A percentile compares a stretch with the other conserved stretches of the same genome.
phyloP scores from a whole-genome alignment of 2,329 filamentous ascomycete genomes.

The Escovopsis sp. region DNA sequence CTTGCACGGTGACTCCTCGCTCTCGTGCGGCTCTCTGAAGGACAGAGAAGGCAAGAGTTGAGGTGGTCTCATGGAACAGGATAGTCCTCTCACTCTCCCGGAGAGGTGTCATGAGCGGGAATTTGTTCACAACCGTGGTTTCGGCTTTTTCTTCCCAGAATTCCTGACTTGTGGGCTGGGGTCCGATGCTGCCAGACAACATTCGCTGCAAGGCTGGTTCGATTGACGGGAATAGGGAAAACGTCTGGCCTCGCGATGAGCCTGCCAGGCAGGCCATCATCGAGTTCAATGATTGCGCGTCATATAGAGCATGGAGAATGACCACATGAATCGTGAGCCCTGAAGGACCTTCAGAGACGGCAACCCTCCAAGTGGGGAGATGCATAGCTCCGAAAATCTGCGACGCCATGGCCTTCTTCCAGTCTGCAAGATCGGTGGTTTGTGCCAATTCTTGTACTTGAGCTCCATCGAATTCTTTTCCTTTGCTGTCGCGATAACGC shows the following conservation, averaged over 20 bases:
- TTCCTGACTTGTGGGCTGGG: constrained; percentile 20
- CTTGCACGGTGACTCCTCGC: constrained; percentile 58
- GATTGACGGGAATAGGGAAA: constrained; percentile 11
- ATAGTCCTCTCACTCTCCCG: constrained; percentile 20
- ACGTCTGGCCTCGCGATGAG: constrained; percentile 11
- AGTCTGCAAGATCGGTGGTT: constrained; percentile 19
- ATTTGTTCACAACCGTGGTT: constrained; percentile 47
- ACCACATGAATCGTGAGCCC: constrained; percentile 26
- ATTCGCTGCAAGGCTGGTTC: constrained; percentile 26
- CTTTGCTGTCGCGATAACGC: constrained; percentile 28
- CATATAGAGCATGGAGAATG: constrained; percentile 73
- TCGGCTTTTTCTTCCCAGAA: constrained; percentile 52
- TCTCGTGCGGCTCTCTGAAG: constrained; percentile 42
- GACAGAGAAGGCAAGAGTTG: constrained; percentile 25
- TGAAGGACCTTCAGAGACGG: constrained; percentile 23
- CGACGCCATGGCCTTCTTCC: constrained; percentile 20
- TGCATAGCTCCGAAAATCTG: constrained; percentile 30
- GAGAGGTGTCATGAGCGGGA: constrained; percentile 61
- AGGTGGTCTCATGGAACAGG: constrained; percentile 17
- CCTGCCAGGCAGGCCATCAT: constrained; percentile 46
- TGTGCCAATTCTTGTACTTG: not conserved
- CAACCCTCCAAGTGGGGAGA: constrained; percentile 48
- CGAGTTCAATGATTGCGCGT: constrained; percentile 56
- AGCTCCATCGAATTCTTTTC: too few species aligned
- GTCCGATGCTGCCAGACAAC: constrained; percentile 18